Evolutionary conservation across 768 basidiomycete species (phyloP).

Genomic region (Lactifluus pinguis): DNA sequence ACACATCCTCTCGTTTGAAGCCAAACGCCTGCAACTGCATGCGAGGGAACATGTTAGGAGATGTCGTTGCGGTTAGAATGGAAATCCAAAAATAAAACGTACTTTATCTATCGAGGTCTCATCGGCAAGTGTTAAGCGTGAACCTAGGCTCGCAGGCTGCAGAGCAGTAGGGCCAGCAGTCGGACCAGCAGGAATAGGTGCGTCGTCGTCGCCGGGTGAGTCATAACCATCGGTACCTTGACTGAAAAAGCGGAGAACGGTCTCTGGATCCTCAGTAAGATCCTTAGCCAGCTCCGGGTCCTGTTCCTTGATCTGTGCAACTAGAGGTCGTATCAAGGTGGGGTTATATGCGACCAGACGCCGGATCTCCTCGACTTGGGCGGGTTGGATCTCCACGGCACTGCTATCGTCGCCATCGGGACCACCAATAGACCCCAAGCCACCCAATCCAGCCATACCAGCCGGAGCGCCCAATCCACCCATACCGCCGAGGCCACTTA

Average conservation of each 20-base stretch:
- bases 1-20: background rate
- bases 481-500: background rate
- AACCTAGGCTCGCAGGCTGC: background rate
- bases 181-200: background rate
- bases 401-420: background rate
- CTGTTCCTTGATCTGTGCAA: constrained; percentile 67
- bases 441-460: constrained; percentile 39
- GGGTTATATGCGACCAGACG: constrained; percentile 72
- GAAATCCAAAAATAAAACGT: background rate
- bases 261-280: constrained; percentile 65
- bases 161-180: background rate
- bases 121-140: background rate
- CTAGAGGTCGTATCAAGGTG: constrained; percentile 58
- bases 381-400: constrained; percentile 30
- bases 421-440: constrained; percentile 37
- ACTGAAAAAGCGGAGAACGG: constrained; percentile 33
- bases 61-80: background rate
- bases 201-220: background rate
- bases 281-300: constrained; percentile 54
- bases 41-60: background rate
- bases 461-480: constrained; percentile 29
- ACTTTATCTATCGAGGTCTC: background rate
- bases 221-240: background rate
- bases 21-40: background rate
- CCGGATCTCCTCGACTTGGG: constrained; percentile 62